A percentile compares a stretch with the other conserved stretches of the same genome.
Conservation (phyloP, 2,329 filamentous ascomycete species). For the Claviceps quebecensis region DNA sequence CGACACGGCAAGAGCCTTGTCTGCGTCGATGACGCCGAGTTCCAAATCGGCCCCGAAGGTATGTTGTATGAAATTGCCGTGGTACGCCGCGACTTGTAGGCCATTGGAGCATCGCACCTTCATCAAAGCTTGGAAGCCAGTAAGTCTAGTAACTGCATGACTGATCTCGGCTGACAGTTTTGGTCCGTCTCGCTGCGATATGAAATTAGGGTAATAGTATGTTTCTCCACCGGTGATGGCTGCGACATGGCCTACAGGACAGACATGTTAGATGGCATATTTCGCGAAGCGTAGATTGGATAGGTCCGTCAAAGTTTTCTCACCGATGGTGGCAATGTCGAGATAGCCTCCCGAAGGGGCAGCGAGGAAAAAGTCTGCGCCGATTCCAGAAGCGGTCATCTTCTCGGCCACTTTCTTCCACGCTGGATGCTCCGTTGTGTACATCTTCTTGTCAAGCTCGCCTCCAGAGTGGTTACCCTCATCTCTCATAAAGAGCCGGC, state of each 20-base stretch:
- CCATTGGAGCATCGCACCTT: constrained; percentile 97
- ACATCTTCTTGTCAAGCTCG: constrained; percentile 83
- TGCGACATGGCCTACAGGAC: constrained; percentile 55
- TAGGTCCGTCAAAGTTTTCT: constrained; percentile 12
- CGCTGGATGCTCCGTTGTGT: constrained; percentile 75
- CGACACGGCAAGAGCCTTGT: constrained; percentile 82
- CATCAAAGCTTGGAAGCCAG: constrained; percentile 91
- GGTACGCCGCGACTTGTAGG: constrained; percentile 82
- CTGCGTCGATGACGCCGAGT: constrained; percentile 80
- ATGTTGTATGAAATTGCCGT: constrained; percentile 93
- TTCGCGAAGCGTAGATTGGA: neutral
- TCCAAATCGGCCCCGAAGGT: constrained; percentile 91
- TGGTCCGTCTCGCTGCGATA: constrained; percentile 68
- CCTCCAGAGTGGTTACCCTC: constrained; percentile 75
- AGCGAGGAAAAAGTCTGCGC: constrained; percentile 88
- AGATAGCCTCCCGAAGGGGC: constrained; percentile 82
- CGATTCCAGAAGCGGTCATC: constrained; percentile 75
- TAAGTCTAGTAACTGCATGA: constrained; percentile 77
- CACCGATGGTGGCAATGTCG: constrained; percentile 82
- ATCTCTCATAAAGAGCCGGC: constrained; percentile 71
- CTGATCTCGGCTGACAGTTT: constrained; percentile 76
- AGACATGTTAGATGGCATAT: neutral
- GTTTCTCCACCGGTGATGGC: constrained; percentile 86
- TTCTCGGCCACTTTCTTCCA: constrained; percentile 80
- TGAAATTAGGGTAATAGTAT: constrained; percentile 95